A percentile compares a stretch with the other conserved stretches of the same genome.
Evolutionary conservation across 148 eudicot species (phyloP).

Genomic region (Bassia scoparia): DNA sequence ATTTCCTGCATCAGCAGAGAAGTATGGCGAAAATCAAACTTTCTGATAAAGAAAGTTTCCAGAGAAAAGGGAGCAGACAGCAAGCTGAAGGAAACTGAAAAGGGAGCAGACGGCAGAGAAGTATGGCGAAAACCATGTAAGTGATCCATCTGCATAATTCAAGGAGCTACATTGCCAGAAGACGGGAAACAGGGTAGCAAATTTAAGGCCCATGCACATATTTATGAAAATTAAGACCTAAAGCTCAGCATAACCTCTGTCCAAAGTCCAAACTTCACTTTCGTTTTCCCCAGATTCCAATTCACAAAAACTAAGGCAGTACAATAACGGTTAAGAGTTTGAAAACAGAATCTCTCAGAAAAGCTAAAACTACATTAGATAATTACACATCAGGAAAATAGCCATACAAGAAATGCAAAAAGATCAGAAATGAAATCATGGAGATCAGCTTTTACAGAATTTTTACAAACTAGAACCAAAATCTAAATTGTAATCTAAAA

Average conservation of each 20-base stretch:
- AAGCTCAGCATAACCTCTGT: not conserved
- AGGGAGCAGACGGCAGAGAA: too few relatives aligned
- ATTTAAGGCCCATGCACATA: not conserved
- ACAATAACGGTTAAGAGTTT: not conserved
- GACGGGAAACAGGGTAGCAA: not conserved
- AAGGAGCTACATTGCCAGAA: not conserved
- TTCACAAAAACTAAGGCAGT: not conserved
- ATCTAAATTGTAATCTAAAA: slow-evolving; percentile 12
- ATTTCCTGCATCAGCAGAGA: not conserved
- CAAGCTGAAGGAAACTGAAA: not conserved
- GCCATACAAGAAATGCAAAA: not conserved
- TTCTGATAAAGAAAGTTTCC: not conserved
- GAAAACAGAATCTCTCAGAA: not conserved
- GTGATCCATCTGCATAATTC: not conserved
- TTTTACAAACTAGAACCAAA: not conserved
- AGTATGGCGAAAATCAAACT: not conserved
- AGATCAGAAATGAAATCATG: not conserved
- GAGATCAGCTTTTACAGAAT: not conserved
- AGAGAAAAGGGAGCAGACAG: not conserved
- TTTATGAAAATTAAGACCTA: not conserved
- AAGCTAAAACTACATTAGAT: not conserved
- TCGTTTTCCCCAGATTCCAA: not conserved
- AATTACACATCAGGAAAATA: not conserved
- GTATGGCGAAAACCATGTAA: too few relatives aligned
- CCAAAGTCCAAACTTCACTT: not conserved